These are phyloP conservation scores for Fusarium transvaalense DNA, from an alignment of 2,329 filamentous ascomycete species.

Conservation along the genomic window DNA sequence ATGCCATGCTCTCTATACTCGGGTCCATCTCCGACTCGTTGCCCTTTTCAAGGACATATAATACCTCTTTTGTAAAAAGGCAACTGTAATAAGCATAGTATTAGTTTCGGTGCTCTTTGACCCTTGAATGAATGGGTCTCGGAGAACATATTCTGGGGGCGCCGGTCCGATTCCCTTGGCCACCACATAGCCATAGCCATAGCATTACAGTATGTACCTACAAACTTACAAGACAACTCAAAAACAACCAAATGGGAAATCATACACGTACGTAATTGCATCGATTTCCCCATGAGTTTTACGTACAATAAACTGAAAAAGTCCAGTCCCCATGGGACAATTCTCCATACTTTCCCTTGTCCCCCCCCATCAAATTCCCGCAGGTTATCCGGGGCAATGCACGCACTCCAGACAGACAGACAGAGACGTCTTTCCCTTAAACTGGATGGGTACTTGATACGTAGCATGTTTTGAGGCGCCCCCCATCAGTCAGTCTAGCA, in stretches of 20 bases:
- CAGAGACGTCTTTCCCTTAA: conserved; percentile 22
- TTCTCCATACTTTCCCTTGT: conserved; percentile 16
- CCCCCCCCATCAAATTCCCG: conserved; percentile 27
- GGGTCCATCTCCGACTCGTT: conserved; percentile 30
- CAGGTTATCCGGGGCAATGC: conserved; percentile 30
- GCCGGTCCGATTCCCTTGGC: conserved; percentile 18
- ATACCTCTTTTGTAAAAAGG: not conserved
- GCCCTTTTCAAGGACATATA: conserved; percentile 12
- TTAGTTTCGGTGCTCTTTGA: not conserved
- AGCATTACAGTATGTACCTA: no score
- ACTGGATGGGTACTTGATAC: conserved; percentile 12
- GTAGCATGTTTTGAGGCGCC: conserved; percentile 10
- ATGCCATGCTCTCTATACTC: conserved; percentile 6
- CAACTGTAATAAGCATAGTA: not conserved
- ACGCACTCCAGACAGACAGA: conserved; percentile 41
- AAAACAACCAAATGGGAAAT: conserved; percentile 1
- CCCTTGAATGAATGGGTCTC: conserved; percentile 13
- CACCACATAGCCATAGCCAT: not conserved
- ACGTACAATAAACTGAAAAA: conserved; percentile 45
- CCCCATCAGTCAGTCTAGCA: not conserved
- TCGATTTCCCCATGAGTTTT: conserved; percentile 30
- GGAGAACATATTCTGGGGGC: not conserved
- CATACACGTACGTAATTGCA: conserved; percentile 5
- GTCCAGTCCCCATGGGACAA: conserved; percentile 46
- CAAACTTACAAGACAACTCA: conserved; percentile 1